Evolutionary conservation across 108 stramenopile genomes (phyloP).

Genomic region (Conticribra weissflogii): DNA sequence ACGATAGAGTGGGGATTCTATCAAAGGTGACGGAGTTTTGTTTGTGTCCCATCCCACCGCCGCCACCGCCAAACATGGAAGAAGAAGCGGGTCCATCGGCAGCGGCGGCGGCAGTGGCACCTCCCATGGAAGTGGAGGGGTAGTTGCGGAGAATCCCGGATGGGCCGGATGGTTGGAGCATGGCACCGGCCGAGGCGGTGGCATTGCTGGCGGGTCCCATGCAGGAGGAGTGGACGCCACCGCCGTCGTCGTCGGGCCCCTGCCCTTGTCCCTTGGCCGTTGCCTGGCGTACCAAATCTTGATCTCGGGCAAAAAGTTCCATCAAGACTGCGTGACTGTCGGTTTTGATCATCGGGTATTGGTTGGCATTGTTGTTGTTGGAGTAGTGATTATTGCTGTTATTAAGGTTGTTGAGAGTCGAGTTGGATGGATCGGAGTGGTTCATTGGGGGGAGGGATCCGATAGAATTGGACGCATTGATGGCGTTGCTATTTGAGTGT

Average conservation of each 20-base stretch:
- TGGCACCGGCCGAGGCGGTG: slow-evolving; percentile 4
- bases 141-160: slow-evolving; percentile 23
- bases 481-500: slow-evolving; percentile 15
- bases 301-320: slow-evolving; percentile 92
- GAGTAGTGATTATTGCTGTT: too few relatives aligned
- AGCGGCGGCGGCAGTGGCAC: background rate
- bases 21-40: slow-evolving; percentile 51
- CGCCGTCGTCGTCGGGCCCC: slow-evolving; percentile 9
- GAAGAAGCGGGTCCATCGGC: slow-evolving; percentile 15
- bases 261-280: slow-evolving; percentile 25
- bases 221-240: too few relatives aligned
- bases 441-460: slow-evolving; percentile 46
- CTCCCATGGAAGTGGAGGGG: too few relatives aligned
- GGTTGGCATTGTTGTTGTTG: too few relatives aligned
- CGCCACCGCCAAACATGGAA: slow-evolving; percentile 19
- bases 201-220: too few relatives aligned
- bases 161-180: slow-evolving; percentile 31
- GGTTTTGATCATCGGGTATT: slow-evolving; percentile 90
- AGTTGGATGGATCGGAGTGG: slow-evolving; percentile 15
- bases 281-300: slow-evolving; percentile 87
- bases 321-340: slow-evolving; percentile 92
- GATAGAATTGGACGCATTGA: slow-evolving; percentile 46
- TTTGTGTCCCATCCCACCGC: slow-evolving; percentile 25
- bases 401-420: slow-evolving; percentile 28
- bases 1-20: slow-evolving; percentile 74